Conservation (phyloP, 2,329 filamentous ascomycete species). For the Penicillium thymicola region DNA sequence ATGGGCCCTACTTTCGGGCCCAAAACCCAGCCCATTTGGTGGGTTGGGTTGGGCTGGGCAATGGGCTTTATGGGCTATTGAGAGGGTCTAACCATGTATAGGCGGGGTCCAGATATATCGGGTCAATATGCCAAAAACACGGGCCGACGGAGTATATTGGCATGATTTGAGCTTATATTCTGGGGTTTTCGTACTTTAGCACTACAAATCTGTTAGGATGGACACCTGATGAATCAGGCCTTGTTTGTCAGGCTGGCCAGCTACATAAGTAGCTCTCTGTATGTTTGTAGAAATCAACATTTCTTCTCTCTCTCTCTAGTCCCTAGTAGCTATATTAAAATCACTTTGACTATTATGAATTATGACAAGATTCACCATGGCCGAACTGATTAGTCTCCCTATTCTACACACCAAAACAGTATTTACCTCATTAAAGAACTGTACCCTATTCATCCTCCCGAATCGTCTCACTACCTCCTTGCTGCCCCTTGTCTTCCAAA, state of each 20-base stretch:
- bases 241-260: too few species aligned
- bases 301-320: too few species aligned
- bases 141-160: background rate
- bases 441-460: background rate
- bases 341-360: background rate
- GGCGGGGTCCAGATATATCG: background rate
- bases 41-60: too few species aligned
- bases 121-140: background rate
- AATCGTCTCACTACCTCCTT: background rate
- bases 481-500: background rate
- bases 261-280: too few species aligned
- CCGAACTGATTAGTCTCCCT: background rate
- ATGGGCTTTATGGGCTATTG: too few species aligned
- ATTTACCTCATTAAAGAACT: background rate
- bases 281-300: too few species aligned
- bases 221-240: too few species aligned
- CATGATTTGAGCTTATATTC: background rate
- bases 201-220: background rate
- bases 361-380: background rate
- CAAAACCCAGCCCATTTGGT: too few species aligned
- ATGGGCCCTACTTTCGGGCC: too few species aligned
- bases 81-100: too few species aligned
- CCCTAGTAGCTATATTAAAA: background rate
- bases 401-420: background rate
- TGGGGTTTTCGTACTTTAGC: background rate